Evolutionary conservation across 2,329 filamentous ascomycete genomes (phyloP), one percentile per base, ranked within the genome.

Genomic region (Penicillium polonicum): DNA sequence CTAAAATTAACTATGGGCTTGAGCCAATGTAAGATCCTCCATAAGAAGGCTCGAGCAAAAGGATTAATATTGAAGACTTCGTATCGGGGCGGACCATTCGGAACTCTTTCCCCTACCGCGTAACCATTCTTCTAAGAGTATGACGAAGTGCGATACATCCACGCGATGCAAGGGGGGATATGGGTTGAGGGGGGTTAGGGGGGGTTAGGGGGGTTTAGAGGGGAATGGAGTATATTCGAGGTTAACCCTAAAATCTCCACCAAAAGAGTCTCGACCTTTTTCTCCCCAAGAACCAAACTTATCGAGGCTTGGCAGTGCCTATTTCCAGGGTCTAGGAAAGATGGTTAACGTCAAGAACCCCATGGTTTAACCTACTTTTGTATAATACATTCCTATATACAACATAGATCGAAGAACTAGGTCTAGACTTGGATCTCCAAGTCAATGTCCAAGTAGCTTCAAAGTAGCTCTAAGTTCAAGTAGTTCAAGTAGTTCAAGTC

Each of bases 291-390:
- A 52, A 49, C 56, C 58, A 60, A 51, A 59, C 59, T 45, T 52
- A 7, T 46, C 31, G 17, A 21, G 44, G 5, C 56, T 56, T 59
- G 57, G 48, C 48, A 45, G 41, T 43, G 17, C 27, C 35, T 35
- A 36, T 36, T 60, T 49, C 60, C 55, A 58, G 55, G 54, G 54
- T 59, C 56, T 49, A 25, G 15, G 25, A 19, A 21, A 27, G 53
- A 43, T 59, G 35, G 60, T 60, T 35, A 64, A 66, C 64, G 61
- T 65, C 63, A 66, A 65, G 55, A 59, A 65, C 61, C 61, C 61
- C 27, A 46, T 19, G 19, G 29, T 15, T 33, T 46, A 33, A 46
- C 44, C 6, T 48, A 25, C 21, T 25, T 25, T 25, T 9, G 38
- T 17, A 42, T 23, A 42, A 15, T 27, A n/a, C 8, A 27, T 27